Evolutionary conservation across 176 grass and related monocot genomes (phyloP), one percentile per base, ranked within the genome.

Genomic region (Zoysia japonica): DNA sequence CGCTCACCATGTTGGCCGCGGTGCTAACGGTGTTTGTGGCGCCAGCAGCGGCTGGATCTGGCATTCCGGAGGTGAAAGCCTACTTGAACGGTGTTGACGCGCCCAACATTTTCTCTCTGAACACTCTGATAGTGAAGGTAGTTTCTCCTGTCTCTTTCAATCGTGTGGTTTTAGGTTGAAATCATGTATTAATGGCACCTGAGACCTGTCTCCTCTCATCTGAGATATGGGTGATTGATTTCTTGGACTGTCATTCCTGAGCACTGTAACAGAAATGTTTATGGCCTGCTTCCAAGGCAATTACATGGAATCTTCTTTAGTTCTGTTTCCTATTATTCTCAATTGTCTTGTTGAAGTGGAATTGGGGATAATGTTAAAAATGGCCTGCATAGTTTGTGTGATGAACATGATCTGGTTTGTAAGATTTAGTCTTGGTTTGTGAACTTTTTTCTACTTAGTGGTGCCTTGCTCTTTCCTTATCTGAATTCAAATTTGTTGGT

Each of bases 81-180:
- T 98, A 98, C 77, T 38, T 98, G 78, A 98, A 93, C 52, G 95
- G 92, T 14, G 92, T 98, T 0, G 96, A 98, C 75, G 96, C 92
- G 2, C 96, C 96, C 7, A 82, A 88, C 14, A 89, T 98, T 72
- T 98, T 94, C 80, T 94, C 92, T 10, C 76, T 92, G 11, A 88
- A 87, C 80, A 98, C 95, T 45, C 75, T 98, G 43, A 56, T 89
- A 11, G 95, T 98, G 19, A 98, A 98, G 92, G 95, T 98, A 84
- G 1, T 19, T 2, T 17, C 20, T 77, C 44, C 11, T 74, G 1
- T 78, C 6, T 5, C 47, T 77, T 80, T 73, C 67, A 42, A 36
- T 75, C 13, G 15, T 66, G 5, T 5, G 46, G 7, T 69, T 46
- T 54, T 38, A 53, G 12, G 54, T n/a, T 59, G 54, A 43, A 54